Percentiles rank a stretch among this genome's conserved stretches.
phyloP scores from a whole-genome alignment of 257 asterid species.

The Henckelia pumila region DNA sequence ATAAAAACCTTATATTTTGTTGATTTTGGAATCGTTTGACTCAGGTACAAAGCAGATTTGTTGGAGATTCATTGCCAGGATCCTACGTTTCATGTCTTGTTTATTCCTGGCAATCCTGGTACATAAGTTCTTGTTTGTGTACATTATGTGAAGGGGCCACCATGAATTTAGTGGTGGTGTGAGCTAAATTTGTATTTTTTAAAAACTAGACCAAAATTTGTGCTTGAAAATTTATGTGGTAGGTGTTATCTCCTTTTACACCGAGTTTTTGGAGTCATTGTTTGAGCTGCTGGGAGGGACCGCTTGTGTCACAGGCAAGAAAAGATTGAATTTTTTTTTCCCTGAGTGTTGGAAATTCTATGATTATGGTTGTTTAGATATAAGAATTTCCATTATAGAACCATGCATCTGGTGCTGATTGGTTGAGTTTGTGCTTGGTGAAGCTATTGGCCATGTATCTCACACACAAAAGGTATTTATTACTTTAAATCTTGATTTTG shows the following conservation, averaged over 20 bases:
- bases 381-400: neutral
- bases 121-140: conserved; percentile 2
- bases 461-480: conserved; percentile 67
- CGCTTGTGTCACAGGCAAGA: conserved; percentile 78
- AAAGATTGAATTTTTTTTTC: neutral
- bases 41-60: conserved; percentile 66
- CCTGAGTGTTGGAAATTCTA: neutral
- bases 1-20: neutral
- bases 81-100: conserved; percentile 64
- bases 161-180: neutral
- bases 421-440: conserved; percentile 31
- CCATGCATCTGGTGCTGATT: conserved; percentile 25
- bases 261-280: conserved; percentile 65
- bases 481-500: conserved; percentile 2
- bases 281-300: conserved; percentile 65
- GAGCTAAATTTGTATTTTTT: neutral
- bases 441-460: conserved; percentile 69
- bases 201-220: conserved; percentile 8
- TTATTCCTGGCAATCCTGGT: conserved; percentile 98
- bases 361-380: conserved; percentile 9
- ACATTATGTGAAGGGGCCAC: neutral
- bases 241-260: conserved; percentile 86
- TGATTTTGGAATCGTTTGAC: conserved; percentile 15
- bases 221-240: conserved; percentile 26
- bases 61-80: conserved; percentile 62